Conservation (phyloP, 176 grass and related monocot species). For the Leersia perrieri region DNA sequence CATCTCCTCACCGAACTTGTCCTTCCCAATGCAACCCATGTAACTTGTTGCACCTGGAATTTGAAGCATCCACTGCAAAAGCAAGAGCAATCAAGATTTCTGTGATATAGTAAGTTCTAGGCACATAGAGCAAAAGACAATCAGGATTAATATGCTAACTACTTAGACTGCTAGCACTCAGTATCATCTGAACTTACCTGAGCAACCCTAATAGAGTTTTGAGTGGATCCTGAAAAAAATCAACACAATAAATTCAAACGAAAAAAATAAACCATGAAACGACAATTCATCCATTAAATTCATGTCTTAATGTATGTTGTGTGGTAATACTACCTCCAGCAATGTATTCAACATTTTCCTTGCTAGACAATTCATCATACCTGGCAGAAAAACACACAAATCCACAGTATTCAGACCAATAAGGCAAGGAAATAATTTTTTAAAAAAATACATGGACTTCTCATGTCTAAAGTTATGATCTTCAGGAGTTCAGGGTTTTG, state of each 20-base stretch:
- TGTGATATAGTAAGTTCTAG: background rate
- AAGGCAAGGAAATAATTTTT: background rate
- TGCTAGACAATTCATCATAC: constrained; percentile 77
- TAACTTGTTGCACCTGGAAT: constrained; percentile 71
- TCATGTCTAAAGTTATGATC: background rate
- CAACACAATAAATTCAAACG: constrained; percentile 22
- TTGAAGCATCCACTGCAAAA: constrained; percentile 87
- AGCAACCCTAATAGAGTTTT: constrained; percentile 78
- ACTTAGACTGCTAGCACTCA: background rate
- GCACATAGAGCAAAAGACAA: background rate
- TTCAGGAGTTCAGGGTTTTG: background rate
- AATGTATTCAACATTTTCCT: constrained; percentile 60
- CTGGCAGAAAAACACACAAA: constrained; percentile 23
- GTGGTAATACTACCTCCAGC: constrained; percentile 57
- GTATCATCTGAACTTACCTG: constrained; percentile 53
- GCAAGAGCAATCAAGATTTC: background rate
- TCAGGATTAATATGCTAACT: background rate
- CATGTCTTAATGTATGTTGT: background rate
- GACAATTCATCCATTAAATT: background rate
- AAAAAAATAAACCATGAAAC: constrained; percentile 7
- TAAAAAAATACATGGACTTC: background rate
- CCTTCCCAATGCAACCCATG: constrained; percentile 81
- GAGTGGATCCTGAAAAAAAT: constrained; percentile 57
- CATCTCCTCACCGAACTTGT: constrained; percentile 90
- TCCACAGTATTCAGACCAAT: background rate